These are phyloP conservation scores for Medicago arabica DNA, from an alignment of 306 rosid species.

Conservation along the genomic window DNA sequence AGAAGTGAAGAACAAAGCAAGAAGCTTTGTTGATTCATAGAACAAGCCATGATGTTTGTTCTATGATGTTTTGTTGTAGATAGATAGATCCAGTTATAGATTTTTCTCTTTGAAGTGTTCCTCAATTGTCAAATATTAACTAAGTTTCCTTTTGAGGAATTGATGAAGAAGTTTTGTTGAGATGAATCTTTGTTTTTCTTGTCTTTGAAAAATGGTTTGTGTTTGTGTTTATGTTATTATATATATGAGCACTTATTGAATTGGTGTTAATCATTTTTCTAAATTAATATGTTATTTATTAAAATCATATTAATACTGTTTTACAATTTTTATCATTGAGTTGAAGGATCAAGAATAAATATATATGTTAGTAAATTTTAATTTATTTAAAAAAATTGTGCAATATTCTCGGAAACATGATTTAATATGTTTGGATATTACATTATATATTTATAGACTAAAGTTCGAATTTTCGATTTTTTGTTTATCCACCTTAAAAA, in stretches of 20 bases:
- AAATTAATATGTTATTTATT: too few species aligned
- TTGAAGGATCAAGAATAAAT: too few species aligned
- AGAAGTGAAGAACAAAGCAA: constrained; percentile 47
- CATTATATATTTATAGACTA: too few species aligned
- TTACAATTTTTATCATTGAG: too few species aligned
- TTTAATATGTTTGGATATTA: too few species aligned
- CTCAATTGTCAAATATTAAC: background rate
- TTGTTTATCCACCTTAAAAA: too few species aligned
- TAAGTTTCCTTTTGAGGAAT: background rate
- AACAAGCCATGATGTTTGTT: constrained; percentile 48
- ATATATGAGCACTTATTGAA: background rate
- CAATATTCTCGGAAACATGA: too few species aligned
- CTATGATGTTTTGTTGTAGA: constrained; percentile 6
- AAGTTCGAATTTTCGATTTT: too few species aligned
- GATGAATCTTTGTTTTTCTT: background rate
- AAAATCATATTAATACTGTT: too few species aligned
- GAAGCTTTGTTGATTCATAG: constrained; percentile 48
- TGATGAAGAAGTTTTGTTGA: background rate
- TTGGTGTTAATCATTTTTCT: too few species aligned
- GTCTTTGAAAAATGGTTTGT: background rate
- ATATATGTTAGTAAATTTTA: too few species aligned
- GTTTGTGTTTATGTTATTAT: background rate
- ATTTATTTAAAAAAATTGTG: too few species aligned
- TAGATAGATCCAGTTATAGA: constrained; percentile 41
- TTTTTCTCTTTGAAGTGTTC: background rate